These are phyloP conservation scores for Cyclotella baltica DNA, from an alignment of 108 stramenopile species.

Conservation along the genomic window DNA sequence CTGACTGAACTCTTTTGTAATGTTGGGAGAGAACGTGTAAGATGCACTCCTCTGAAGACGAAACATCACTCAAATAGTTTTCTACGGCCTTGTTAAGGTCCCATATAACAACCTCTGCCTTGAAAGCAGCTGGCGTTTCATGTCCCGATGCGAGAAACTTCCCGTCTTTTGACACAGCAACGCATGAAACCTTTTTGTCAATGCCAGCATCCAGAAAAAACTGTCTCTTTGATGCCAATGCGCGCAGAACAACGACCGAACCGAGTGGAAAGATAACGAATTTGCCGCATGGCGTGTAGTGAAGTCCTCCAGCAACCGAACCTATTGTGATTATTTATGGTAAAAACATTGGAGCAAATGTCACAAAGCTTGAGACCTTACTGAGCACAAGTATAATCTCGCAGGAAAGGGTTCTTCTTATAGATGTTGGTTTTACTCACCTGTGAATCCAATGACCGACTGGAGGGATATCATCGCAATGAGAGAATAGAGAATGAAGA, in stretches of 20 bases:
- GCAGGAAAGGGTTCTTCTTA: too few species aligned
- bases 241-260: conserved; percentile 51
- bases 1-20: conserved; percentile 72
- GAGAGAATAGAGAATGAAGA: not conserved
- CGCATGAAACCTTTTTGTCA: conserved; percentile 69
- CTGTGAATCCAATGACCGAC: conserved; percentile 64
- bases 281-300: conserved; percentile 79
- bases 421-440: too few species aligned
- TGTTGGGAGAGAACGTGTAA: conserved; percentile 77
- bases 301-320: conserved; percentile 68
- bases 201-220: conserved; percentile 84
- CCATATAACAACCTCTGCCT: conserved; percentile 83
- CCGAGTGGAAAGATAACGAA: conserved; percentile 71
- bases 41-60: conserved; percentile 51
- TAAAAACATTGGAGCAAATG: not conserved
- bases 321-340: conserved; percentile 6
- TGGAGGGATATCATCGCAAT: conserved; percentile 40
- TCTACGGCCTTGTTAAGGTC: conserved; percentile 66
- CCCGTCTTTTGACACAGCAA: conserved; percentile 79
- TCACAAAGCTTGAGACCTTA: not conserved
- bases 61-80: conserved; percentile 41
- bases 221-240: conserved; percentile 50
- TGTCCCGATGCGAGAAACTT: conserved; percentile 78
- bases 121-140: conserved; percentile 51
- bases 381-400: not conserved